Evolutionary conservation across 345 rosid genomes (phyloP).

Genomic region (Ceriops zippeliana): DNA sequence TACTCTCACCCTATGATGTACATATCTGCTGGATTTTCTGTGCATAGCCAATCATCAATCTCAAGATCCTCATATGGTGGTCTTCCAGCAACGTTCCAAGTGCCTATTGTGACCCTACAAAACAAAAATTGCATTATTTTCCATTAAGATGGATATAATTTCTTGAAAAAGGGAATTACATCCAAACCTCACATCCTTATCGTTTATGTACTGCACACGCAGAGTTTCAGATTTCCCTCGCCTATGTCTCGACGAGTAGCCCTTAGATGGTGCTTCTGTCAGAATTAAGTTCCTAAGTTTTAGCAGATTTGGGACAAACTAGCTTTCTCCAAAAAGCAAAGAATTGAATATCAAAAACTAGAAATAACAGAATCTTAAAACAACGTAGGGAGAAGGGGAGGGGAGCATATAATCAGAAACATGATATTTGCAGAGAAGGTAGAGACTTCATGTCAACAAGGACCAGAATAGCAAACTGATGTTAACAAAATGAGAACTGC

Average conservation of each 20-base stretch:
- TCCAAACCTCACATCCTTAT: conserved; percentile 83
- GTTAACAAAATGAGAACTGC: too few species aligned
- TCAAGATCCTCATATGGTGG: conserved; percentile 66
- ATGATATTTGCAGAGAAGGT: too few species aligned
- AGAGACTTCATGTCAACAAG: too few species aligned
- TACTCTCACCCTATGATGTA: conserved; percentile 73
- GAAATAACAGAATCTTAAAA: not conserved
- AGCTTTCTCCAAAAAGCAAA: not conserved
- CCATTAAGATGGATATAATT: not conserved
- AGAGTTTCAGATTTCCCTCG: conserved; percentile 95
- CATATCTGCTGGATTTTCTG: conserved; percentile 75
- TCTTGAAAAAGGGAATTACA: conserved; percentile 1
- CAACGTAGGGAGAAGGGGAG: too few species aligned
- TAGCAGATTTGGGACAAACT: not conserved
- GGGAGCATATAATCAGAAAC: too few species aligned
- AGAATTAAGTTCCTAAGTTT: not conserved
- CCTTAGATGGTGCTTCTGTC: conserved; percentile 46
- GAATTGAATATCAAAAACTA: conserved; percentile 1
- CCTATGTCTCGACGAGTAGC: conserved; percentile 57
- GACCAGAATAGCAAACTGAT: too few species aligned
- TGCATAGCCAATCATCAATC: conserved; percentile 84
- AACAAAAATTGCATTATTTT: conserved; percentile 1
- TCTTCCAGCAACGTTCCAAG: conserved; percentile 99
- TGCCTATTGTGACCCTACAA: conserved; percentile 69
- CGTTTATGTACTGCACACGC: conserved; percentile 85